Evolutionary conservation across 2,329 filamentous ascomycete genomes (phyloP).

Genomic region (Aschersonia sp.): DNA sequence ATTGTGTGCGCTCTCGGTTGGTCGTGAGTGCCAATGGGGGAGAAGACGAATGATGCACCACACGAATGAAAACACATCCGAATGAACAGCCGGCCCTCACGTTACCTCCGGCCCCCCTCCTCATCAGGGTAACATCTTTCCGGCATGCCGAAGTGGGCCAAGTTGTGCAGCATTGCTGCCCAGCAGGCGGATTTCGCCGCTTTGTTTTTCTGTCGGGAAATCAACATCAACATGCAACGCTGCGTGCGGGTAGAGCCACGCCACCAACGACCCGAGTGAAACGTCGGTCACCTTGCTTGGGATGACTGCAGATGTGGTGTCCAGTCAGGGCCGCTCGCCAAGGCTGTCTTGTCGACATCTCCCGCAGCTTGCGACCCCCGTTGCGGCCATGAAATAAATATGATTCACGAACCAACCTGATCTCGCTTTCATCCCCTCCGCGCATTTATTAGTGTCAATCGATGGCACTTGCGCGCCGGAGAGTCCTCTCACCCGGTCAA

Average conservation of each 20-base stretch:
- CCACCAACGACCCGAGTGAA: neutral
- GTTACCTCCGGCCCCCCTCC: no score
- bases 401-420: no score
- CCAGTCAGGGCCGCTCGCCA: neutral
- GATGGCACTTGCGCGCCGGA: no score
- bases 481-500: no score
- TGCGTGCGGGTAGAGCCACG: neutral
- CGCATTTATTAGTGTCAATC: no score
- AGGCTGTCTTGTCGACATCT: neutral
- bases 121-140: neutral
- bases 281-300: neutral
- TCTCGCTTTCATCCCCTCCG: no score
- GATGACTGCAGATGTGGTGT: neutral
- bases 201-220: neutral
- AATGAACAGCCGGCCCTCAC: no score
- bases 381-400: no score
- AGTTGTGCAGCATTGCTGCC: constrained; percentile 4
- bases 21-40: no score
- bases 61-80: no score
- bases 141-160: constrained; percentile 1
- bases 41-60: no score
- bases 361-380: no score
- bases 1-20: constrained; percentile 8
- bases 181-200: neutral
- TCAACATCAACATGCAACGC: neutral